Conservation (phyloP, 2,329 filamentous ascomycete species). For the Calonectria fujianensis region DNA sequence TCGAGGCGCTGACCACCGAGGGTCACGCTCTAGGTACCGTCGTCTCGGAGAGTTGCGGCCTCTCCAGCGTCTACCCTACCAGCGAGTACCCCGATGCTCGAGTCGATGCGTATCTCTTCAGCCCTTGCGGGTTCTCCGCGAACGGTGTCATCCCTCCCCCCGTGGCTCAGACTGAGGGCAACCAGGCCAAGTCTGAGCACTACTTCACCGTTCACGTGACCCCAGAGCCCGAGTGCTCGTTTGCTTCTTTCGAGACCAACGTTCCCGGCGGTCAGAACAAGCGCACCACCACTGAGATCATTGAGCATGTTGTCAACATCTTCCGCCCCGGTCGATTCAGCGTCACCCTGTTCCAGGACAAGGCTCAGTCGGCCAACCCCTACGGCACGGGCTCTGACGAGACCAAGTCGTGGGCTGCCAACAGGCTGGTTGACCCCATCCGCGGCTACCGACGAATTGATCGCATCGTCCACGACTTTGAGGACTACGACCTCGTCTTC, state of each 20-base stretch:
- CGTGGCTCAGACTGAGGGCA: conserved; percentile 63
- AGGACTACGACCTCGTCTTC: conserved; percentile 98
- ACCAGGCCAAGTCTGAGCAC: conserved; percentile 76
- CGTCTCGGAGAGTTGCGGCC: conserved; percentile 91
- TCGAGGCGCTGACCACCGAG: conserved; percentile 89
- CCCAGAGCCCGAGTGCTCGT: conserved; percentile 96
- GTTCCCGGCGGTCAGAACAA: conserved; percentile 92
- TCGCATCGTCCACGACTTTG: conserved; percentile 96
- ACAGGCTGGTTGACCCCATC: conserved; percentile 83
- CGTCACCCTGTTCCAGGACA: conserved; percentile 96
- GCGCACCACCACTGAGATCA: conserved; percentile 90
- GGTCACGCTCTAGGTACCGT: conserved; percentile 95
- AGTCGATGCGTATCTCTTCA: conserved; percentile 97
- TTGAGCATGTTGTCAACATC: conserved; percentile 95
- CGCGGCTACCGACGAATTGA: conserved; percentile 92
- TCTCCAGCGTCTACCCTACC: conserved; percentile 91
- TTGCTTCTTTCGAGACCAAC: conserved; percentile 98
- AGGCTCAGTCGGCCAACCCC: conserved; percentile 70
- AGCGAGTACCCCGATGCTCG: conserved; percentile 93
- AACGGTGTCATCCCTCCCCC: conserved; percentile 92
- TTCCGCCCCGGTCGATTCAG: conserved; percentile 99
- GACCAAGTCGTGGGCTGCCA: conserved; percentile 60
- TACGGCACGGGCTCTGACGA: conserved; percentile 66
- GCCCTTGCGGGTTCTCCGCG: conserved; percentile 96
- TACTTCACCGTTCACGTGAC: conserved; percentile 99